These are phyloP conservation scores for Colletotrichum graminicola DNA, from an alignment of 2,329 filamentous ascomycete species.

Conservation along the genomic window DNA sequence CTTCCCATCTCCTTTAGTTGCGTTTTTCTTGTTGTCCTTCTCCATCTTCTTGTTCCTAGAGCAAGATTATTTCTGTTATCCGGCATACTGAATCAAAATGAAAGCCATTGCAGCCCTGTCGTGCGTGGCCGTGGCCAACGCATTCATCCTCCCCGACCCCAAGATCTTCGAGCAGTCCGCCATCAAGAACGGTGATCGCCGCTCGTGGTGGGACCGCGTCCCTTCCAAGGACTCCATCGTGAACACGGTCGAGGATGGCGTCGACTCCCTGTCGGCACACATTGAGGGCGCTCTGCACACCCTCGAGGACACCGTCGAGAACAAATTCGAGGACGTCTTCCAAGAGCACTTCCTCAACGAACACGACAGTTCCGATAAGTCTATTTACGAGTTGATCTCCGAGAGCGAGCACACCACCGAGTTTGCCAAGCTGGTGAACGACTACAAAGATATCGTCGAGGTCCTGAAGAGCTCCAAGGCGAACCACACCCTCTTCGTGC, in stretches of 20 bases:
- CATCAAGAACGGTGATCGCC: slow-evolving; percentile 50
- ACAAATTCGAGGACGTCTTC: slow-evolving; percentile 44
- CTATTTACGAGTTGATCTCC: slow-evolving; percentile 85
- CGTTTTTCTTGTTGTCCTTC: neutral
- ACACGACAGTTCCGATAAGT: slow-evolving; percentile 69
- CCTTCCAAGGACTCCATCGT: slow-evolving; percentile 52
- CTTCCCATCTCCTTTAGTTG: neutral
- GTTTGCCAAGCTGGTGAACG: slow-evolving; percentile 80
- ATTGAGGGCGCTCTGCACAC: slow-evolving; percentile 50
- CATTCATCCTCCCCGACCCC: slow-evolving; percentile 66
- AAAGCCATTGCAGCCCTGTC: slow-evolving; percentile 61
- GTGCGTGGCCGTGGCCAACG: slow-evolving; percentile 61
- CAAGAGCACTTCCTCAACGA: slow-evolving; percentile 41
- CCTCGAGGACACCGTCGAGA: slow-evolving; percentile 48
- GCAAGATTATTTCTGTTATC: neutral
- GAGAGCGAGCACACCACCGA: slow-evolving; percentile 81
- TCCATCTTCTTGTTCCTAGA: slow-evolving; percentile 17
- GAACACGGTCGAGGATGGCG: slow-evolving; percentile 50
- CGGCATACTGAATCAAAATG: slow-evolving; percentile 50
- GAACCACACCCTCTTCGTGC: slow-evolving; percentile 87
- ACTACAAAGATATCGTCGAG: slow-evolving; percentile 78
- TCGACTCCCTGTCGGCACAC: slow-evolving; percentile 43
- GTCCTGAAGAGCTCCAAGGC: slow-evolving; percentile 79
- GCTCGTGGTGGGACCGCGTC: slow-evolving; percentile 48
- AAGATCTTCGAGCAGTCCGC: slow-evolving; percentile 58